These are phyloP conservation scores for Mycena kentingensis DNA, from an alignment of 768 basidiomycete genomes.

Conservation along the genomic window DNA sequence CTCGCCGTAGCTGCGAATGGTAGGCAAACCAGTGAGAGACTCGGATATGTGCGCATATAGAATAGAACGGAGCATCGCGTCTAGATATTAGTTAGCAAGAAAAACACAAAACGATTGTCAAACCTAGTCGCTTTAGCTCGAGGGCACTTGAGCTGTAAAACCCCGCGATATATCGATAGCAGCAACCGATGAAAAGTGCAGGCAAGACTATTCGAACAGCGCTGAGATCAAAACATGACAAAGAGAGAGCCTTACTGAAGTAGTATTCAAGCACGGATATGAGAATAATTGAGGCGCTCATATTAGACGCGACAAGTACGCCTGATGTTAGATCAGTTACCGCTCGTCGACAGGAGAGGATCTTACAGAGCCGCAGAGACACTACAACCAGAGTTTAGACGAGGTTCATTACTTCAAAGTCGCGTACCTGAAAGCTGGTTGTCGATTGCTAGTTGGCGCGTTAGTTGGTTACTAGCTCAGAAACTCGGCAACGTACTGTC, in stretches of 20 bases:
- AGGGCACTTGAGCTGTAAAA: slow-evolving; percentile 74
- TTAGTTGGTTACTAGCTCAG: background rate
- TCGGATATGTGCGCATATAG: slow-evolving; percentile 81
- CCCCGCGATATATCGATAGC: slow-evolving; percentile 64
- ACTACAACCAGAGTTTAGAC: slow-evolving; percentile 33
- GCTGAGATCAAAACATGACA: background rate
- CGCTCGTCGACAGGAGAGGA: background rate
- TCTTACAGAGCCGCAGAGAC: slow-evolving; percentile 57
- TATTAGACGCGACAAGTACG: slow-evolving; percentile 49
- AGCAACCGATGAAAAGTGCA: slow-evolving; percentile 52
- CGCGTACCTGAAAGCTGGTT: slow-evolving; percentile 62
- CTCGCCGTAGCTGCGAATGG: slow-evolving; percentile 74
- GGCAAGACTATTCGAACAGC: slow-evolving; percentile 49
- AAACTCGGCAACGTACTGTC: slow-evolving; percentile 44
- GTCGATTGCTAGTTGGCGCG: slow-evolving; percentile 48
- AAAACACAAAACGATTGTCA: background rate
- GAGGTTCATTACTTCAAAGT: slow-evolving; percentile 11
- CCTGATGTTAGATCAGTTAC: slow-evolving; percentile 35
- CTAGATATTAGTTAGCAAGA: slow-evolving; percentile 32
- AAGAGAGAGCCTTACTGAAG: slow-evolving; percentile 48
- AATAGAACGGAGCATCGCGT: slow-evolving; percentile 71
- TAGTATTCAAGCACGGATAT: slow-evolving; percentile 62
- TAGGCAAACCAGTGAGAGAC: slow-evolving; percentile 67
- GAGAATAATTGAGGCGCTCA: slow-evolving; percentile 54
- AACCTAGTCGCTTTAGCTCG: slow-evolving; percentile 68